These are phyloP conservation scores for Fusarium napiforme DNA, from an alignment of 2,329 filamentous ascomycete genomes.

Conservation along the genomic window DNA sequence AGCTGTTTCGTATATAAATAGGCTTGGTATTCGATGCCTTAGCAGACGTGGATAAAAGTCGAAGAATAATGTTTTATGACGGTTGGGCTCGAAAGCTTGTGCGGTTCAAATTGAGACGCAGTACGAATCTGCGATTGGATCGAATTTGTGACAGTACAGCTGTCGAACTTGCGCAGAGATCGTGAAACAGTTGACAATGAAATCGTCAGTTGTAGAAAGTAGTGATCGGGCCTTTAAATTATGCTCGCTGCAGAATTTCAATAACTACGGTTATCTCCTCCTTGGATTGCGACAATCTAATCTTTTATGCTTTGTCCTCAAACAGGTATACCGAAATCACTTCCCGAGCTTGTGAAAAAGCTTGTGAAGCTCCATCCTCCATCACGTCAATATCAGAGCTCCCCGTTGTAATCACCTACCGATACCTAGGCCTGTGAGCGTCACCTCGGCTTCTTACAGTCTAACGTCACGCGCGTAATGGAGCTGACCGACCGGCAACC, in stretches of 20 bases:
- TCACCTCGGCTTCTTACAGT: slow-evolving; percentile 29
- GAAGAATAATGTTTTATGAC: background rate
- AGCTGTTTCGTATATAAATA: background rate
- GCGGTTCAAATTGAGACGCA: background rate
- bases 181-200: slow-evolving; percentile 4
- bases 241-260: slow-evolving; percentile 14
- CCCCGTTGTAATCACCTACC: slow-evolving; percentile 8
- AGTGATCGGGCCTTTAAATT: slow-evolving; percentile 11
- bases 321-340: slow-evolving; percentile 28
- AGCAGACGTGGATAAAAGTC: background rate
- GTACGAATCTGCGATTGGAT: background rate
- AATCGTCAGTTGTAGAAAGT: slow-evolving; percentile 12
- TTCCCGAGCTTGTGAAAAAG: slow-evolving; percentile 36
- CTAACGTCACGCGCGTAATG: slow-evolving; percentile 33
- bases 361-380: slow-evolving; percentile 34
- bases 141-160: slow-evolving; percentile 1
- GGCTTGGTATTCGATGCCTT: background rate
- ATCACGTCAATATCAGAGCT: slow-evolving; percentile 25
- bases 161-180: slow-evolving; percentile 1
- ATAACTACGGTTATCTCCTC: background rate
- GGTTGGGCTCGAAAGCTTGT: slow-evolving; percentile 6
- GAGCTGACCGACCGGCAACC: slow-evolving; percentile 29
- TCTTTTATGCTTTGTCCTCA: slow-evolving; percentile 33
- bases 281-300: slow-evolving; percentile 16
- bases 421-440: slow-evolving; percentile 4